Evolutionary conservation across 139 green algal species (phyloP), one percentile per base, ranked within the genome.

Genomic region (Gonium pectorale): DNA sequence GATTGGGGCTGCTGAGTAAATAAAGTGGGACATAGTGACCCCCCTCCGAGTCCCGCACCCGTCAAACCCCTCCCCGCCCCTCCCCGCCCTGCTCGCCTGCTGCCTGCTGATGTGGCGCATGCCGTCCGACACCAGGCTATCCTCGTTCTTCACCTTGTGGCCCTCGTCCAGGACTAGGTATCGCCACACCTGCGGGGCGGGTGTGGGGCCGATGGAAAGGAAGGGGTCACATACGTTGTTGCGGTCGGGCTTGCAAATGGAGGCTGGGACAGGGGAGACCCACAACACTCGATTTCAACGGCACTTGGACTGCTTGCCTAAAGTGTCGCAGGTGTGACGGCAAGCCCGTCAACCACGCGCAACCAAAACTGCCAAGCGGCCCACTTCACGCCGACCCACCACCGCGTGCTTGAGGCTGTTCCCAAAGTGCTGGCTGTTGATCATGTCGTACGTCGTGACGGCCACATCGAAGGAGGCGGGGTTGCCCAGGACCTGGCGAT

Each of bases 391-490:
- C 38, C 40, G 24, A 21, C 69, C n/a, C 72, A 81, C 64, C 78
- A 84, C 31, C 8, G 27, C 83, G 75, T 82, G 60, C 72, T 89
- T 80, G 33, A 95, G 75, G 29, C 79, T 49, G 5, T 80, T 31
- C 0, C 87, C 86, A 79, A 94, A 91, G 67, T 94, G 75, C 60
- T 84, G 59, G 70, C 75, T 88, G 78, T 86, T 85, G 43, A 92
- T 71, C 89, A 92, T 95, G 38, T 94, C 93, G 67, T 93, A 94
- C 33, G 93, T 95, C 8, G 93, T 95, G 7, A 96, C 83, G 0
- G 89, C 89, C 38, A 96, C 91, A 64, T 96, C 94, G 86, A 95
- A 96, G 33, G 79, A 82, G 52, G 59, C 24, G 1, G 91, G 92
- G 60, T 90, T 80, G 71, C 64, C 27, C 67, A 96, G 86, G 46